phyloP scores from a whole-genome alignment of 768 basidiomycete genomes.

The Piloderma croceum region DNA sequence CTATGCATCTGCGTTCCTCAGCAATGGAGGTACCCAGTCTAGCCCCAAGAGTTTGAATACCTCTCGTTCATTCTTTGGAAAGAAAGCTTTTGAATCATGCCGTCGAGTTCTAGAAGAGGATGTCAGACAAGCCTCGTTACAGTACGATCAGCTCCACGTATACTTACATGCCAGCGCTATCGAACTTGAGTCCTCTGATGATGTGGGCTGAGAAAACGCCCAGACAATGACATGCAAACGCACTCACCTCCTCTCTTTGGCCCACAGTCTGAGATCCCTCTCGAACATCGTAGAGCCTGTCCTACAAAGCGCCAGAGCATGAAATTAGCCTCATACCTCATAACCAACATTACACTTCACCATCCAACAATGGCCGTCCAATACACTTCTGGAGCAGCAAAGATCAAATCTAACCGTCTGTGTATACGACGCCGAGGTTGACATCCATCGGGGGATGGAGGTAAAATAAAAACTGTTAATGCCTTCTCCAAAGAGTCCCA shows the following conservation, averaged over 20 bases:
- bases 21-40: constrained; percentile 61
- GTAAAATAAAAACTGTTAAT: constrained; percentile 72
- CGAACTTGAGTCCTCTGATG: constrained; percentile 72
- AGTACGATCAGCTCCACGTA: too few species aligned
- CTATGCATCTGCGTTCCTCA: constrained; percentile 66
- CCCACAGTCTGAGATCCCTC: constrained; percentile 73
- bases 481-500: constrained; percentile 84
- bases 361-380: constrained; percentile 90
- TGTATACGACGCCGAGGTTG: constrained; percentile 38
- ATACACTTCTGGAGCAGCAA: constrained; percentile 69
- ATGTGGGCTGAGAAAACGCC: constrained; percentile 5
- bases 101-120: constrained; percentile 45
- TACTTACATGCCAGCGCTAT: constrained; percentile 72
- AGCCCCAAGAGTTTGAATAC: constrained; percentile 69
- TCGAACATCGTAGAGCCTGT: constrained; percentile 89
- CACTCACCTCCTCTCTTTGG: constrained; percentile 53
- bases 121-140: too few species aligned
- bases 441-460: constrained; percentile 32
- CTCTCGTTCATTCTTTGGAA: constrained; percentile 62
- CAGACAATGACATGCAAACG: not conserved
- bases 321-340: not conserved
- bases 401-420: constrained; percentile 80
- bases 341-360: constrained; percentile 31
- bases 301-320: constrained; percentile 34
- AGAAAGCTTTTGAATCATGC: constrained; percentile 54